These are phyloP conservation scores for Clitoria ternatea DNA, from an alignment of 306 rosid genomes.

Conservation along the genomic window DNA sequence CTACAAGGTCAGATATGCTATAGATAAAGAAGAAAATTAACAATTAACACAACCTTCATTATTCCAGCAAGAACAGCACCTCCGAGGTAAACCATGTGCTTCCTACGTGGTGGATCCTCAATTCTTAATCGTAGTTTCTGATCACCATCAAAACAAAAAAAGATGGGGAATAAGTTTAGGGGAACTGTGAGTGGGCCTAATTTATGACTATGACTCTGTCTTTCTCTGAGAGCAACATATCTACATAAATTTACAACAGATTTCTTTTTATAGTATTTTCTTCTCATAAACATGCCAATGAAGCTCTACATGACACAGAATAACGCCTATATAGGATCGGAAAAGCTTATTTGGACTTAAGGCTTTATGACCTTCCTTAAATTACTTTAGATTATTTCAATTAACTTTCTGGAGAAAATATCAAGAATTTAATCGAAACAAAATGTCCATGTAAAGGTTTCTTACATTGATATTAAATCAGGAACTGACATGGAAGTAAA, in stretches of 20 bases:
- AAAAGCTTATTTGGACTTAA: not conserved
- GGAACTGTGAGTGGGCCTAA: not conserved
- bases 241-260: not conserved
- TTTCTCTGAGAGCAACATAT: not conserved
- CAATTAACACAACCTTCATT: slow-evolving; percentile 66
- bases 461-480: too few species aligned
- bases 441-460: too few species aligned
- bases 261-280: not conserved
- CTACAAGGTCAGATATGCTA: slow-evolving; percentile 1
- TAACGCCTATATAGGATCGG: not conserved
- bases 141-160: slow-evolving; percentile 11
- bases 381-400: too few species aligned
- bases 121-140: slow-evolving; percentile 90
- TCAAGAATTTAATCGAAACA: too few species aligned
- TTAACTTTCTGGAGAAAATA: not conserved
- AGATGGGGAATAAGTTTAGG: slow-evolving; percentile 3
- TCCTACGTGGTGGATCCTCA: slow-evolving; percentile 97
- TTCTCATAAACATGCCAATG: not conserved
- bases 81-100: slow-evolving; percentile 99
- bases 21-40: not conserved
- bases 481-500: too few species aligned
- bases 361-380: not conserved
- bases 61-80: slow-evolving; percentile 99
- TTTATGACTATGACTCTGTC: not conserved
- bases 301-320: not conserved